Evolutionary conservation across 2,329 filamentous ascomycete genomes (phyloP).

Genomic region (Helotiales sp.): DNA sequence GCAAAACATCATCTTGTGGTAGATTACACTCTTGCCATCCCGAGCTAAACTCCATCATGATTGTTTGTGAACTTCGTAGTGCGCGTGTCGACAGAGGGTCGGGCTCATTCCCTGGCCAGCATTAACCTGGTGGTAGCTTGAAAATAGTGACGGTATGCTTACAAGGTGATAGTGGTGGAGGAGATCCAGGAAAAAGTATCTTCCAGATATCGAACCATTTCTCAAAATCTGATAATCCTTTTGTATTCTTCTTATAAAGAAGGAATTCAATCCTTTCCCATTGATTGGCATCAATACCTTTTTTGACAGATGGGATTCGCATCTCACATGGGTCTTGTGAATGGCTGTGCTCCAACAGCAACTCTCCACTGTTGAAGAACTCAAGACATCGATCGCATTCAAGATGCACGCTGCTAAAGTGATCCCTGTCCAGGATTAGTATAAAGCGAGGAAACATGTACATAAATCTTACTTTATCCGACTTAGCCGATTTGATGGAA

Average conservation of each 20-base stretch:
- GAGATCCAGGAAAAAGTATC: background rate
- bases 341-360: background rate
- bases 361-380: background rate
- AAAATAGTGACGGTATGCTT: background rate
- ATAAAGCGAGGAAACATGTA: no score
- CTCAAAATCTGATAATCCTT: background rate
- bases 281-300: background rate
- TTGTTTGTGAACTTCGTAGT: background rate
- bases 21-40: background rate
- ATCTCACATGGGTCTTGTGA: background rate
- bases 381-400: background rate
- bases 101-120: background rate
- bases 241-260: background rate
- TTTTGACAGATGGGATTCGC: background rate
- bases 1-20: background rate
- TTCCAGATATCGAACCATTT: conserved; percentile 3
- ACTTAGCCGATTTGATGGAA: no score
- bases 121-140: background rate
- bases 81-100: background rate
- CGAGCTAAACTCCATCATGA: background rate
- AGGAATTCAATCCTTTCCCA: background rate
- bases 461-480: no score
- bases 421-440: background rate
- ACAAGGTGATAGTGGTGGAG: background rate
- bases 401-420: background rate